phyloP scores from a whole-genome alignment of 257 asterid species.

The Cruciata laevipes region DNA sequence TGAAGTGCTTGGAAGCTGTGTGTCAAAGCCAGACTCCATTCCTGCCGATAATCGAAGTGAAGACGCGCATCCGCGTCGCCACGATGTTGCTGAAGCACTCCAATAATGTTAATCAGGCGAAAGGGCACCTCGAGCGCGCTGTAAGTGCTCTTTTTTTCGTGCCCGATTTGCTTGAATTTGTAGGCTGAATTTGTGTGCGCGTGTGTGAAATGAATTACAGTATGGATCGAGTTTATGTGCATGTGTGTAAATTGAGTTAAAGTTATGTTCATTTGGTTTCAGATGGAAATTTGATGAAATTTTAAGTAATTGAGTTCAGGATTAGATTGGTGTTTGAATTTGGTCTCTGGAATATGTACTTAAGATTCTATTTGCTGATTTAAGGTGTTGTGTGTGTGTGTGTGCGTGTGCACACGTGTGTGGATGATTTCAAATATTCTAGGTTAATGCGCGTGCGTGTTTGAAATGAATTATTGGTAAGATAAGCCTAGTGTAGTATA shows the following conservation, averaged over 20 bases:
- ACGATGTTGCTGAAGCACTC: constrained; percentile 83
- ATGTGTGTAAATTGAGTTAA: background rate
- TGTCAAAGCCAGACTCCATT: constrained; percentile 82
- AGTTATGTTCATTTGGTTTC: background rate
- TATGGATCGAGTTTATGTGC: background rate
- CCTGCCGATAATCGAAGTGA: constrained; percentile 79
- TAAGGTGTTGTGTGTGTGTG: background rate
- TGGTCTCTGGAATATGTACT: background rate
- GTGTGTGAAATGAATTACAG: background rate
- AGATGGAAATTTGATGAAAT: too few species aligned
- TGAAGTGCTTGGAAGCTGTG: constrained; percentile 88
- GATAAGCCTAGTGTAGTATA: background rate
- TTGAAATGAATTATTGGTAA: background rate
- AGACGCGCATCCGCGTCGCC: constrained; percentile 86
- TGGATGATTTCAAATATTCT: background rate
- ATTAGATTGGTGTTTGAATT: background rate
- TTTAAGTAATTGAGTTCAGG: background rate
- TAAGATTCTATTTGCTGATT: background rate
- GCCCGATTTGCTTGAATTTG: background rate
- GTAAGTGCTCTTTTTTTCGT: constrained; percentile 27
- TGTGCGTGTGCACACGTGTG: too few species aligned
- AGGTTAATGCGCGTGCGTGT: background rate
- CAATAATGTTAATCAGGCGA: constrained; percentile 85
- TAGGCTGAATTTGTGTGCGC: background rate
- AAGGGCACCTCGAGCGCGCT: constrained; percentile 85